These are phyloP conservation scores for Metschnikowia colocasiae DNA, from an alignment of 805 yeast species.

Conservation along the genomic window DNA sequence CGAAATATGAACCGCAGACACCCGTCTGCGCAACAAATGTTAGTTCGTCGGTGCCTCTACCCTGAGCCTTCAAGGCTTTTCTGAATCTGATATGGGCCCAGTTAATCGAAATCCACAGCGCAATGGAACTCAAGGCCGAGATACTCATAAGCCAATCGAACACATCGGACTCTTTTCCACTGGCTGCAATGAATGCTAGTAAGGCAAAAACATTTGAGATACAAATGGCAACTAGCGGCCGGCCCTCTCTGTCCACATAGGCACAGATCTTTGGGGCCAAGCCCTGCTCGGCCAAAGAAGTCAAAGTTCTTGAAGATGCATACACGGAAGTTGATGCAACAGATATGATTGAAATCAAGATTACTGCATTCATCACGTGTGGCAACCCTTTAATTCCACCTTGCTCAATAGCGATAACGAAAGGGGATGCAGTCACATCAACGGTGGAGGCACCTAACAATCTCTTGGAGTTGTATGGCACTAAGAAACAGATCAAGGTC, in stretches of 20 bases:
- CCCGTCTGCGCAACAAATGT: slow-evolving; percentile 38
- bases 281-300: slow-evolving; percentile 63
- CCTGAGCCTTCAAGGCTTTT: slow-evolving; percentile 54
- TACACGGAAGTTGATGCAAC: slow-evolving; percentile 74
- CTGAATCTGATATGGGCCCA: slow-evolving; percentile 62
- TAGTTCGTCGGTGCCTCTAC: slow-evolving; percentile 35
- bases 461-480: slow-evolving; percentile 51
- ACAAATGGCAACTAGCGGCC: slow-evolving; percentile 68
- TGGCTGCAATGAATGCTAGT: slow-evolving; percentile 61
- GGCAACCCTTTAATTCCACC: slow-evolving; percentile 67
- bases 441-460: slow-evolving; percentile 48
- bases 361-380: slow-evolving; percentile 63
- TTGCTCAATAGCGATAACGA: slow-evolving; percentile 64
- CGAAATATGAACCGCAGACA: slow-evolving; percentile 33
- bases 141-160: slow-evolving; percentile 77
- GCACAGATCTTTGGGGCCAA: slow-evolving; percentile 59
- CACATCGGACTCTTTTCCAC: slow-evolving; percentile 51
- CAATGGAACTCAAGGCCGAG: slow-evolving; percentile 71
- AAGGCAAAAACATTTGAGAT: slow-evolving; percentile 54
- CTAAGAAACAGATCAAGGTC: slow-evolving; percentile 59
- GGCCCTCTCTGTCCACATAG: slow-evolving; percentile 71
- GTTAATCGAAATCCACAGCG: slow-evolving; percentile 77
- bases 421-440: slow-evolving; percentile 69
- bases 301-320: slow-evolving; percentile 55
- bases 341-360: slow-evolving; percentile 58